These are phyloP conservation scores for Cryptomeria japonica DNA, from an alignment of 75 land plant species.

Conservation along the genomic window DNA sequence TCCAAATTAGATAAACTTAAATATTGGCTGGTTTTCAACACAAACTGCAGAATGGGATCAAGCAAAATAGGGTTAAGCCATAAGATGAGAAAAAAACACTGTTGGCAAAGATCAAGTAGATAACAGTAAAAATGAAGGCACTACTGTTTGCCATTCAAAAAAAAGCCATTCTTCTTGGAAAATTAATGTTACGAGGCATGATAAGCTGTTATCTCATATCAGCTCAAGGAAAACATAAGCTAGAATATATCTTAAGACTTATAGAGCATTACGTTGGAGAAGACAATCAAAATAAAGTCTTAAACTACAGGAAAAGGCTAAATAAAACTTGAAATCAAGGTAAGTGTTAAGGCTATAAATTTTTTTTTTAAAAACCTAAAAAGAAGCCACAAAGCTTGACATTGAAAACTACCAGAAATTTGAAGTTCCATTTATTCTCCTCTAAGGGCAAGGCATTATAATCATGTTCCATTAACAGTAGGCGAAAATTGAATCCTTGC, in stretches of 20 bases:
- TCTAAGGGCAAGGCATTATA: neutral
- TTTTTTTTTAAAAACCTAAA: neutral
- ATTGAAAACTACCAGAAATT: neutral
- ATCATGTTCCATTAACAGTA: neutral
- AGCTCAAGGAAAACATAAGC: neutral
- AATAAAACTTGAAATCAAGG: neutral
- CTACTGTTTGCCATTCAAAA: neutral
- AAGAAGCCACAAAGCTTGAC: neutral
- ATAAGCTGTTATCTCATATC: neutral
- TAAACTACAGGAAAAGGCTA: neutral
- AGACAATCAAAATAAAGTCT: neutral
- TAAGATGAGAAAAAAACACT: neutral
- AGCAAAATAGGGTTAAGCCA: neutral
- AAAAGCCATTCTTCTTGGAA: neutral
- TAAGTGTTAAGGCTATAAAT: neutral
- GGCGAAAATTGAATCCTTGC: neutral
- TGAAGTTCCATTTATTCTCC: neutral
- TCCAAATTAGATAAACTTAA: neutral
- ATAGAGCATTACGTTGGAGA: neutral
- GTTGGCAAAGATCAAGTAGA: neutral
- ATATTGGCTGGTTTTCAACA: neutral
- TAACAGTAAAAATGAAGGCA: neutral
- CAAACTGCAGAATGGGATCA: neutral
- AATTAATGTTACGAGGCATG: neutral
- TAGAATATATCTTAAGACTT: neutral